A percentile compares a stretch with the other conserved stretches of the same genome.
These are phyloP conservation scores for Nicotiana tabacum DNA, from an alignment of 257 asterid genomes.

Conservation along the genomic window DNA sequence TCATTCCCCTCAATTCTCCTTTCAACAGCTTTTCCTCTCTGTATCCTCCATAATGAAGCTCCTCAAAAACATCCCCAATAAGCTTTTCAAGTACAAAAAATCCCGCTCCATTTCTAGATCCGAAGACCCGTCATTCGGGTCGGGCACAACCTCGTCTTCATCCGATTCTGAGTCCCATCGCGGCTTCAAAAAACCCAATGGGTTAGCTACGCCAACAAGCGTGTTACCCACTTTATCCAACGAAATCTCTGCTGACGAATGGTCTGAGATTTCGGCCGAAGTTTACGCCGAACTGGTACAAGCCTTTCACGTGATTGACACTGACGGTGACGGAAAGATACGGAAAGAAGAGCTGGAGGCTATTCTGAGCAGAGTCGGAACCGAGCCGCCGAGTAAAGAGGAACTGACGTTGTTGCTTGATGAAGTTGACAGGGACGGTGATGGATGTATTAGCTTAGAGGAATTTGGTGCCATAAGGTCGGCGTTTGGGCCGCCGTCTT, in stretches of 20 bases:
- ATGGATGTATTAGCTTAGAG: conserved; percentile 45
- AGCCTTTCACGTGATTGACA: conserved; percentile 42
- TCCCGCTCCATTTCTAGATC: conserved; percentile 37
- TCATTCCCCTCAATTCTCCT: conserved; percentile 14
- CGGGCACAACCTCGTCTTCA: conserved; percentile 14
- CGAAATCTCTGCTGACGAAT: neutral
- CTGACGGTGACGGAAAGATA: conserved; percentile 48
- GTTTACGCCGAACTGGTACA: conserved; percentile 37
- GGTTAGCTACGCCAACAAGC: conserved; percentile 44
- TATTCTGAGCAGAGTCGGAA: conserved; percentile 34
- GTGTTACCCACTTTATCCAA: conserved; percentile 9
- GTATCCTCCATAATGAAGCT: conserved; percentile 37
- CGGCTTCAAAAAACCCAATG: conserved; percentile 16
- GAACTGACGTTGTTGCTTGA: conserved; percentile 35
- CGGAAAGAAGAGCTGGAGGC: conserved; percentile 36
- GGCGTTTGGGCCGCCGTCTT: conserved; percentile 43
- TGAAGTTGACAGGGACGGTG: conserved; percentile 42
- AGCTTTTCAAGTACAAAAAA: conserved; percentile 34
- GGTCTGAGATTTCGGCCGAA: conserved; percentile 14
- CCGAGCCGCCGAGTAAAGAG: conserved; percentile 36
- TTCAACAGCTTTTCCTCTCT: neutral
- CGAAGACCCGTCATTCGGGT: conserved; percentile 28
- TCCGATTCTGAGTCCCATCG: conserved; percentile 21
- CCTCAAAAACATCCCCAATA: conserved; percentile 40
- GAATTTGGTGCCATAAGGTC: conserved; percentile 46